Percentiles rank a stretch among this genome's conserved stretches.
Conservation (phyloP, 192 early-diverging fungal species). For the Coemansia sp. region DNA sequence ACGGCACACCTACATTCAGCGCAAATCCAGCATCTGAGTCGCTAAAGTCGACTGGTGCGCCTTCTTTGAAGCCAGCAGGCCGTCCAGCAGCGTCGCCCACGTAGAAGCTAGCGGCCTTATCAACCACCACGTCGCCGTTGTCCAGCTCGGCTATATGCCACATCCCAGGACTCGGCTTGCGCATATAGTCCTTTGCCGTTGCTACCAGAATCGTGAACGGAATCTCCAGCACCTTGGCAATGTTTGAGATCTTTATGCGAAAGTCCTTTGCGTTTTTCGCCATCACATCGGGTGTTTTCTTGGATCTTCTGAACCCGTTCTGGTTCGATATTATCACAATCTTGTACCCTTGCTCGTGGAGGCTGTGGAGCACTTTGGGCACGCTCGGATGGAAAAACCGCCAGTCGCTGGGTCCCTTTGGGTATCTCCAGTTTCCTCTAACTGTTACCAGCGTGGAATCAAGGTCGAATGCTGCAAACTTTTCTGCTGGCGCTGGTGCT, state of each 20-base stretch:
- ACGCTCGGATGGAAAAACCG: constrained; percentile 62
- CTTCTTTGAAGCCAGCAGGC: constrained; percentile 60
- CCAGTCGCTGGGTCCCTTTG: constrained; percentile 83
- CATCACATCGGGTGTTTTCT: constrained; percentile 19
- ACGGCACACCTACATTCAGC: constrained; percentile 66
- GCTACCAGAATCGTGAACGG: constrained; percentile 77
- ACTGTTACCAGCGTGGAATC: constrained; percentile 76
- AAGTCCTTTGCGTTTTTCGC: constrained; percentile 19
- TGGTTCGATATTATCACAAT: constrained; percentile 43
- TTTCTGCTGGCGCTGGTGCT: constrained; percentile 21
- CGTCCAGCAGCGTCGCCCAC: constrained; percentile 96
- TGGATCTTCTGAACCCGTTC: constrained; percentile 12
- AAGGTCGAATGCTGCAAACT: constrained; percentile 55
- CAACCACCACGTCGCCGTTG: constrained; percentile 46
- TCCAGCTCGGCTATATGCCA: constrained; percentile 38
- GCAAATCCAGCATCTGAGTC: constrained; percentile 88
- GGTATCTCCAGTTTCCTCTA: constrained; percentile 60
- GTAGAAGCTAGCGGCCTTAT: constrained; percentile 68
- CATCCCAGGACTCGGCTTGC: constrained; percentile 52
- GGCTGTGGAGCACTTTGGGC: constrained; percentile 57
- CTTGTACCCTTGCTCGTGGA: constrained; percentile 65
- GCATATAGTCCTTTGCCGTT: constrained; percentile 61
- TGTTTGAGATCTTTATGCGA: constrained; percentile 67
- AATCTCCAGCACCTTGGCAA: constrained; percentile 72
- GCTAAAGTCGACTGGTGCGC: constrained; percentile 69